Base-by-base conservation (phyloP, 371 early-diverging fungal species). In the Haplosporangium sp. region DNA sequence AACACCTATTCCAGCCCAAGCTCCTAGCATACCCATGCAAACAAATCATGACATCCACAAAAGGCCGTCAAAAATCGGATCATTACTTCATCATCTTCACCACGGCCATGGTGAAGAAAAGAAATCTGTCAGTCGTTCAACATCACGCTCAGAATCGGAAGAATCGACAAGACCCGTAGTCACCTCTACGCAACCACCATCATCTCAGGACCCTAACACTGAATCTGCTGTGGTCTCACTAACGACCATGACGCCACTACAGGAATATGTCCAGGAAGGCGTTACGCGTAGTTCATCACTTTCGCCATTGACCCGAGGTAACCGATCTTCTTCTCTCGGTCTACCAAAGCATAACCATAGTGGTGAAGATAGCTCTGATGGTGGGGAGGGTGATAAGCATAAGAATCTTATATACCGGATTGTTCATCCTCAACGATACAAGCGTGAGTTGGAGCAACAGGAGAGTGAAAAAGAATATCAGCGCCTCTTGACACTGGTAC, bases 371-470 rank as follows among this genome's bases (percentile, higher is more conserved):
- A 27, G 27, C 27, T 27, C 52, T 0, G 63, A 48, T 17, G 20
- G 45, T 20, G 50, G 55, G 20, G 59, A 56, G 17, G 42, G 37
- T 27, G 57, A 47, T 27, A 58, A 27, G 40, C 61, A 69, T 59
- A 65, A 65, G 57, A 79, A 74, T 19, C 62, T 81, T 39, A 68
- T 74, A 60, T 81, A 74, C 60, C 63, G 75, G 60, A 74, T 81
- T 38, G 81, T 69, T 15, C 81, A 81, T 34, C 81, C 81, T 39
- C 81, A 74, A 47, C 68, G 81, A 3, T 81, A 81, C 66, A 81
- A 72, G 38, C 81, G 81, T 7, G 75, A 74, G 59, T 34, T 74
- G 55, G 75, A 71, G 55, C 69, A 81, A 27, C 69, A 81, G 27
- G 27, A 57, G 5, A 45, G 68, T 15, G 69, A 71, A 3, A 65